Evolutionary conservation across 306 rosid genomes (phyloP), one percentile per base, ranked within the genome.

Genomic region (Sophora flavescens): DNA sequence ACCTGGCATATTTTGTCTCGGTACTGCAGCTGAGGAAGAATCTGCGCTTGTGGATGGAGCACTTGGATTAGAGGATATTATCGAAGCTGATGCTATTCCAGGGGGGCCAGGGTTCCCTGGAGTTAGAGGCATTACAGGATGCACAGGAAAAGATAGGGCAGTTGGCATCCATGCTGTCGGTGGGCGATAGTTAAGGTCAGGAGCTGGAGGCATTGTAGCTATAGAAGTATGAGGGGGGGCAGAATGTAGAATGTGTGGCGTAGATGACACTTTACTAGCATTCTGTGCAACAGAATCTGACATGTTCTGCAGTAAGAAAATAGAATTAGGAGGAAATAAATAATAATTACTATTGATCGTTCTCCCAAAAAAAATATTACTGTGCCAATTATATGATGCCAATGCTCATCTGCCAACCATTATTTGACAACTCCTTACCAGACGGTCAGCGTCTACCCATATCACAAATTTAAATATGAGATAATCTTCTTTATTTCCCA

Each of bases 41-140:
- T 81, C 87, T 60, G 85, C 17, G 28, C 69, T 80, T 33, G 76
- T 36, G 38, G 86, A 78, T 50, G 76, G 79, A 72, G 47, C 80
- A 14, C 80, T 54, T 41, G 67, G 73, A 81, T 84, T 86, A 41
- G 88, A 71, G 54, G 92, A 78, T 7, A 83, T 39, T 58, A 71
- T 84, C 1, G 61, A 38, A 65, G 89, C 64, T 30, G 88, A 75
- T 30, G 84, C 63, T 78, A 85, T 87, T 82, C 98, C 95, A 33
- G 93, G 93, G 60, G 95, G 91, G 6, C 83, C 95, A 48, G 90
- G 91, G 9, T 80, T 84, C 79, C 89, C 88, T 3, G 89, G 92
- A 75, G 90, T 53, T 67, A 84, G 88, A 26, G 88, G 85, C 82
- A 81, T 66, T 78, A 89, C 79, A 41, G 77, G 81, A 73, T 77